Conservation (phyloP, 257 asterid genomes). For the Phtheirospermum japonicum region DNA sequence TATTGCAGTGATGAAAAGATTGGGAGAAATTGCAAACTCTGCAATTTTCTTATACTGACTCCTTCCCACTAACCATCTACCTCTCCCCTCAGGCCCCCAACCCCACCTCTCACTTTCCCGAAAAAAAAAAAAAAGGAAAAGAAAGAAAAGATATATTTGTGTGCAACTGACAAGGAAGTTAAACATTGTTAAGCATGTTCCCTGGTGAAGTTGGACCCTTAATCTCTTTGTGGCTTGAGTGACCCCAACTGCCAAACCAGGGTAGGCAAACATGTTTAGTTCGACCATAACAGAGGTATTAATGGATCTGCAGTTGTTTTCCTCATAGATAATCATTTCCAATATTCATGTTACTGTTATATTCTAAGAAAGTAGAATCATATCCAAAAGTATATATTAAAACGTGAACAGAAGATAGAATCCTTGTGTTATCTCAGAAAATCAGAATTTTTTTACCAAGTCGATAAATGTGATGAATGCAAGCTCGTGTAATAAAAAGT, state of each 20-base stretch:
- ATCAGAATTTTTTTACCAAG: slow-evolving; percentile 4
- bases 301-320: slow-evolving; percentile 14
- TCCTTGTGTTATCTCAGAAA: slow-evolving; percentile 9
- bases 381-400: slow-evolving; percentile 7
- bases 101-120: too few species aligned
- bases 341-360: slow-evolving; percentile 15
- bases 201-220: slow-evolving; percentile 66
- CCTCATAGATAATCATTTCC: slow-evolving; percentile 6
- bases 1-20: too few species aligned
- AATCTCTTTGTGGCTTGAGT: slow-evolving; percentile 61
- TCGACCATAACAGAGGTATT: slow-evolving; percentile 24
- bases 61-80: too few species aligned
- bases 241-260: slow-evolving; percentile 67
- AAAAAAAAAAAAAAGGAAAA: too few species aligned
- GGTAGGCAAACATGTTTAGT: slow-evolving; percentile 44
- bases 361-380: slow-evolving; percentile 19
- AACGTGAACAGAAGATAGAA: background rate
- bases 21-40: too few species aligned
- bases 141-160: background rate
- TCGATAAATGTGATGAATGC: slow-evolving; percentile 19
- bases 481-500: slow-evolving; percentile 9
- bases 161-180: background rate
- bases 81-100: too few species aligned
- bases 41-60: too few species aligned
- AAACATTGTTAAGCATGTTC: slow-evolving; percentile 41